Base-by-base conservation (phyloP, 257 asterid genomes). In the Lavandula angustifolia region DNA sequence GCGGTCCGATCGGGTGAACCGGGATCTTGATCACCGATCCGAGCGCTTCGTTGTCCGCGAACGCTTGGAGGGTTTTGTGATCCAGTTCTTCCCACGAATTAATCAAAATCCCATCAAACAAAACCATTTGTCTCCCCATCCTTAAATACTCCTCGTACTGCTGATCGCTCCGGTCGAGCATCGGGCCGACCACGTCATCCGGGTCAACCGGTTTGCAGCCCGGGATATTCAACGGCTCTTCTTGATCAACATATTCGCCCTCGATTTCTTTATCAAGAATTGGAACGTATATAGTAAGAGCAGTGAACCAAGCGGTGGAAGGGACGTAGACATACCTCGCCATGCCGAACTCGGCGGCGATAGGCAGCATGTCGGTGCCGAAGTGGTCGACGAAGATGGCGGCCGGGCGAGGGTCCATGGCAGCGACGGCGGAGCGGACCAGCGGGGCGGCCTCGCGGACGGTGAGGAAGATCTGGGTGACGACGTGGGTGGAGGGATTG, bases 151-250 rank as follows among this genome's bases (percentile, higher is more conserved):
- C 95, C 1, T 1, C 0, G 52, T 87, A 87, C 43, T 74, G 81
- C 53, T 59, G 81, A 32, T 80, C 82, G 3, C 57, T 32, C 75
- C 90, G 77, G 84, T 87, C 90, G 22, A 75, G 64, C 87, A 87
- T 82, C 6, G 95, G 92, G 41, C 80, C 88, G 4, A 76, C 82
- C 2, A 82, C 83, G 14, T 87, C 94, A 47, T 73, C 88, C 34
- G 90, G 96, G 42, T 80, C 83, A 52, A 90, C 77, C 34, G 90
- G 71, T 43, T 73, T 80, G 58, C 95, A 84, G 7, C 96, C 96
- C 2, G 96, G 96, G 32, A 90, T 79, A 0, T 5, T 33, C 42
- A 90, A 31, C 6, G 66, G 73, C 4, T 64, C 77, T 0, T 0
- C 16, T 7, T 64, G 86, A 42, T 90, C 87, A 11, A 80, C 78